Percentiles rank a stretch among this genome's conserved stretches.
These are phyloP conservation scores for Exidia glandulosa DNA, from an alignment of 768 basidiomycete genomes.

Conservation along the genomic window DNA sequence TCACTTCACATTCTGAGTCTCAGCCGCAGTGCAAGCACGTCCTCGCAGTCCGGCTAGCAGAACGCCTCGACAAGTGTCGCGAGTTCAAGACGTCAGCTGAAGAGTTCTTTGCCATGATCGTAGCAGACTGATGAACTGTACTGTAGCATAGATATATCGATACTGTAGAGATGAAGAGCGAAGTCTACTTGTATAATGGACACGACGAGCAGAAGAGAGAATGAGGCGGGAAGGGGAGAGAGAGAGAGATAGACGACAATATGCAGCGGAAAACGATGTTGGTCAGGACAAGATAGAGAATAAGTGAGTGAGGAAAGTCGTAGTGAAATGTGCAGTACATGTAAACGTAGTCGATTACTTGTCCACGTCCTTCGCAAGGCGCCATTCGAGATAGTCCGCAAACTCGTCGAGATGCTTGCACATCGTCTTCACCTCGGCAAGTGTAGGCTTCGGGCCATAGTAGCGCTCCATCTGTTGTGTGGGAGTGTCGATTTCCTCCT, in stretches of 20 bases:
- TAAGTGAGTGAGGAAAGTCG: too few species aligned
- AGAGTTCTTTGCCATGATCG: constrained; percentile 29
- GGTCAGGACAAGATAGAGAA: too few species aligned
- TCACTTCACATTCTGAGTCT: background rate
- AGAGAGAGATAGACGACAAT: too few species aligned
- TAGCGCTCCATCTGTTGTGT: background rate
- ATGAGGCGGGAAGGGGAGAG: too few species aligned
- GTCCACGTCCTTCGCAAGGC: constrained; percentile 19
- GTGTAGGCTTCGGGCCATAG: constrained; percentile 12
- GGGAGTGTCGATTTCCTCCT: constrained; percentile 1
- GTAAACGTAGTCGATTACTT: background rate
- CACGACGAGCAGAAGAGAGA: too few species aligned
- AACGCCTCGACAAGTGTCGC: constrained; percentile 38
- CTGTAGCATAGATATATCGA: too few species aligned
- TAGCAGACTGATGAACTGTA: too few species aligned
- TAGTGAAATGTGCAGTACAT: background rate
- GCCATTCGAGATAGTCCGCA: constrained; percentile 50
- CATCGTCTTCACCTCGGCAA: constrained; percentile 30
- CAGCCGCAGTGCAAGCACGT: constrained; percentile 64
- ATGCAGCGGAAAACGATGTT: too few species aligned
- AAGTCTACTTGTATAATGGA: too few species aligned
- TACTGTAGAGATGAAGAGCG: too few species aligned
- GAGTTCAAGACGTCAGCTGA: constrained; percentile 36
- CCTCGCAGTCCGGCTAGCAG: constrained; percentile 52
- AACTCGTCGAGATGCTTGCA: constrained; percentile 48